These are phyloP conservation scores for Vigna unguiculata DNA, from an alignment of 306 rosid genomes.

Conservation along the genomic window DNA sequence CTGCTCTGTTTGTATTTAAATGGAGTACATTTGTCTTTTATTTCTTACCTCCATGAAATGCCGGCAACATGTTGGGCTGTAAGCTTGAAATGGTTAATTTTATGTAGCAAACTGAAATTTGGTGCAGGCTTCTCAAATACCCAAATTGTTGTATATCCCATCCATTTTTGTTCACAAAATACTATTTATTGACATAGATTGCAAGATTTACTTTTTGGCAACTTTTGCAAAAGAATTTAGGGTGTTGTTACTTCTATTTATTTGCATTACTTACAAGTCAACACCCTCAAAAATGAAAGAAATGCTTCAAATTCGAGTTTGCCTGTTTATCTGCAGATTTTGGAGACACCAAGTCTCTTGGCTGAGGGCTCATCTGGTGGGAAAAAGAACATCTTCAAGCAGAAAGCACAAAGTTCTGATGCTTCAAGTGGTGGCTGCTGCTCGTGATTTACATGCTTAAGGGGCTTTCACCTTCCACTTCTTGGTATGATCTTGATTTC, in stretches of 20 bases:
- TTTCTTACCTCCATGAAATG: not conserved
- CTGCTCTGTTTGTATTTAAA: not conserved
- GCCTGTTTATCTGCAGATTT: slow-evolving; percentile 57
- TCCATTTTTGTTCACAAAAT: not conserved
- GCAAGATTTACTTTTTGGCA: not conserved
- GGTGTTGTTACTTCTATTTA: slow-evolving; percentile 4
- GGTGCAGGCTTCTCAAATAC: not conserved
- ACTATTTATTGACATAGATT: not conserved
- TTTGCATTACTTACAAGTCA: slow-evolving; percentile 2
- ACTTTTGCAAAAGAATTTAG: not conserved
- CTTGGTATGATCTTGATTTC: not conserved
- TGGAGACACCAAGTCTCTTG: slow-evolving; percentile 85
- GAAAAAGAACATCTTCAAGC: slow-evolving; percentile 73
- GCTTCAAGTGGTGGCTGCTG: slow-evolving; percentile 70
- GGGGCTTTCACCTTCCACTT: slow-evolving; percentile 13
- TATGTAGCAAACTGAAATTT: not conserved
- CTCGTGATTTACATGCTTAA: slow-evolving; percentile 49
- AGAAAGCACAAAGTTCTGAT: slow-evolving; percentile 56
- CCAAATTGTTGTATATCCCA: not conserved
- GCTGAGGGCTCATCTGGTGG: slow-evolving; percentile 73
- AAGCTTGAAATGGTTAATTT: not conserved
- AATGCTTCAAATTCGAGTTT: slow-evolving; percentile 12
- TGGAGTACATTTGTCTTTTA: slow-evolving; percentile 1
- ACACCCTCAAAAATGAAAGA: slow-evolving; percentile 5
- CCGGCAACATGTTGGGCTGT: not conserved